Base-by-base conservation (phyloP, 257 asterid genomes). In the Solanum medicagineum region DNA sequence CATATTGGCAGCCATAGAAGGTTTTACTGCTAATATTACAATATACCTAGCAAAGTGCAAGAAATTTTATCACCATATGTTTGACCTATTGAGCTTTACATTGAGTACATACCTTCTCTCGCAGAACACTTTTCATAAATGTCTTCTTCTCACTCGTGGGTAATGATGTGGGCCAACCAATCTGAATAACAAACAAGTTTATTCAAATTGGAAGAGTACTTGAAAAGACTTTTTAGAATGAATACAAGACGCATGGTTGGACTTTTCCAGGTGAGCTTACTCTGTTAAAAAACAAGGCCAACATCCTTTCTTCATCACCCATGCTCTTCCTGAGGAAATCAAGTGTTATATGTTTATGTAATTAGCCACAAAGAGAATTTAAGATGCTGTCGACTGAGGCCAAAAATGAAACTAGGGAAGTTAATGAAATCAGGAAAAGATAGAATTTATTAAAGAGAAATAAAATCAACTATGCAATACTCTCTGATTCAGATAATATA, bases 91-190 rank as follows among this genome's bases (percentile, higher is more conserved):
- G 57, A 77, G 66, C 20, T 44, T 49, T 60, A 40, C 71, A 45
- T 84, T 29, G 79, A 17, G 22, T 70, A 16, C 63, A 63, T 85
- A 94, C 99, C 99, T 96, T 96, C 90, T 92, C 98, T 16, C 92
- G 92, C 36, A 96, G 92, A 89, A 95, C 97, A 70, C 86, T 91
- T 92, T 90, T 93, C 90, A 93, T 81, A 80, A 96, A 96, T 82
- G 91, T 66, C 74, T 87, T 94, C 88, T 95, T 92, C 95, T 96
- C 99, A 83, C 86, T 94, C 15, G 98, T 95, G 86, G 99, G 94
- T 81, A 96, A 92, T 71, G 98, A 92, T 85, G 97, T 95, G 83
- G 99, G 99, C 99, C 99, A 96, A 86, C 98, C 98, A 90, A 96
- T 93, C 99, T 95, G 94, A 85, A 87, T 62, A 81, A n/a, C 40